phyloP scores from a whole-genome alignment of 2,329 filamentous ascomycete species.

The Phialophora macrospora region DNA sequence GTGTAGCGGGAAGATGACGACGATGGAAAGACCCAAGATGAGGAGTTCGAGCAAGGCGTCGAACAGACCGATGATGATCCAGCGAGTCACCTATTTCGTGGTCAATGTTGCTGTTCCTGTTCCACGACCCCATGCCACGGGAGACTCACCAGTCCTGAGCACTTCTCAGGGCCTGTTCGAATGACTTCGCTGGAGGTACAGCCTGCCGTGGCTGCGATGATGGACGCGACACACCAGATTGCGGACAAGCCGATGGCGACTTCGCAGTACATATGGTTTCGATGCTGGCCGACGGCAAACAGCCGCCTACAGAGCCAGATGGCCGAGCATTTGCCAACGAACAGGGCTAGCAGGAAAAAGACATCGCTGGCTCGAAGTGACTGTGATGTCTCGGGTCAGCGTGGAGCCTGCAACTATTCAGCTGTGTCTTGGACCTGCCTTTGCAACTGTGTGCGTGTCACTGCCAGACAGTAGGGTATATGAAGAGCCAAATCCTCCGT shows the following conservation, averaged over 20 bases:
- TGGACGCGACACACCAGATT: slow-evolving; percentile 29
- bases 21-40: slow-evolving; percentile 23
- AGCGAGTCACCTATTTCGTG: slow-evolving; percentile 19
- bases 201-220: slow-evolving; percentile 22
- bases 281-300: slow-evolving; percentile 23
- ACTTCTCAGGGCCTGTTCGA: slow-evolving; percentile 5
- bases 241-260: slow-evolving; percentile 22
- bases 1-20: slow-evolving; percentile 30
- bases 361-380: slow-evolving; percentile 28
- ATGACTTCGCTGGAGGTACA: slow-evolving; percentile 19
- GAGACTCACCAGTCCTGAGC: slow-evolving; percentile 21
- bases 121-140: not conserved
- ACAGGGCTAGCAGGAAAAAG: slow-evolving; percentile 28
- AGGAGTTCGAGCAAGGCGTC: slow-evolving; percentile 26
- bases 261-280: slow-evolving; percentile 22
- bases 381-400: slow-evolving; percentile 19
- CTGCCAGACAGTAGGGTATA: slow-evolving; percentile 16
- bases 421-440: slow-evolving; percentile 2
- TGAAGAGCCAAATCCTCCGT: slow-evolving; percentile 25
- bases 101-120: not conserved
- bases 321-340: slow-evolving; percentile 24
- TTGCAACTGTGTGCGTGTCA: slow-evolving; percentile 21
- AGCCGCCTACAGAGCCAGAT: slow-evolving; percentile 24
- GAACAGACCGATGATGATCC: slow-evolving; percentile 25
- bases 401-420: not conserved